phyloP scores from a whole-genome alignment of 2,329 filamentous ascomycete species.

The Aspergillus sp. region DNA sequence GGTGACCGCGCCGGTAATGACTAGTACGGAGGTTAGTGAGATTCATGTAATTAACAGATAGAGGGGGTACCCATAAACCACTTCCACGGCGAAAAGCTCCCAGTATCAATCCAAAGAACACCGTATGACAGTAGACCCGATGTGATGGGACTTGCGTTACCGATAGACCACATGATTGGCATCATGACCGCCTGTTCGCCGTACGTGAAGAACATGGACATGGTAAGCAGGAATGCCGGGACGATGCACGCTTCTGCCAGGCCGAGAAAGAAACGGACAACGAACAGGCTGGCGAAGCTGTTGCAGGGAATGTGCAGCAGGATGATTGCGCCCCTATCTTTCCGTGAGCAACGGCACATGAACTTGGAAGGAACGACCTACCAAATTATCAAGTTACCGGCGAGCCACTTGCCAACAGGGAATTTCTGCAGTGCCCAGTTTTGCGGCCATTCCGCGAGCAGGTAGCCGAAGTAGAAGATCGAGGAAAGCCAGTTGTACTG shows the following conservation, averaged over 20 bases:
- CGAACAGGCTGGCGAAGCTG: constrained; percentile 54
- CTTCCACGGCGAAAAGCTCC: constrained; percentile 44
- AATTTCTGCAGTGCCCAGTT: constrained; percentile 50
- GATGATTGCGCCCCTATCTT: constrained; percentile 36
- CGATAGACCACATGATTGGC: constrained; percentile 49
- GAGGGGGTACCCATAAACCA: constrained; percentile 42
- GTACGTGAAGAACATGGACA: constrained; percentile 47
- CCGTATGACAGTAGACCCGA: constrained; percentile 49
- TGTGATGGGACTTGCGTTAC: constrained; percentile 45
- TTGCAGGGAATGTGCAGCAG: constrained; percentile 50
- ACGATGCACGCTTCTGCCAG: constrained; percentile 58
- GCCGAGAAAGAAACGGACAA: constrained; percentile 57
- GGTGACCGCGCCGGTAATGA: constrained; percentile 14
- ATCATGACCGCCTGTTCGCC: constrained; percentile 37
- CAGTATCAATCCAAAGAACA: constrained; percentile 45
- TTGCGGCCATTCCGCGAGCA: constrained; percentile 46
- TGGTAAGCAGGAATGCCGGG: constrained; percentile 51
- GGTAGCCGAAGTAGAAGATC: constrained; percentile 50
- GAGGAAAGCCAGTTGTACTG: constrained; percentile 49
- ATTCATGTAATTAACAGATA: too few relatives aligned
- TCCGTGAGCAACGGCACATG: too few relatives aligned
- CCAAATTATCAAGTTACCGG: constrained; percentile 34
- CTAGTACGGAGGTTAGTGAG: not conserved
- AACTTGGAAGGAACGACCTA: not conserved
- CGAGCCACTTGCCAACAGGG: constrained; percentile 45